phyloP scores from a whole-genome alignment of 176 grass and related monocot species.

The Poa pratensis region DNA sequence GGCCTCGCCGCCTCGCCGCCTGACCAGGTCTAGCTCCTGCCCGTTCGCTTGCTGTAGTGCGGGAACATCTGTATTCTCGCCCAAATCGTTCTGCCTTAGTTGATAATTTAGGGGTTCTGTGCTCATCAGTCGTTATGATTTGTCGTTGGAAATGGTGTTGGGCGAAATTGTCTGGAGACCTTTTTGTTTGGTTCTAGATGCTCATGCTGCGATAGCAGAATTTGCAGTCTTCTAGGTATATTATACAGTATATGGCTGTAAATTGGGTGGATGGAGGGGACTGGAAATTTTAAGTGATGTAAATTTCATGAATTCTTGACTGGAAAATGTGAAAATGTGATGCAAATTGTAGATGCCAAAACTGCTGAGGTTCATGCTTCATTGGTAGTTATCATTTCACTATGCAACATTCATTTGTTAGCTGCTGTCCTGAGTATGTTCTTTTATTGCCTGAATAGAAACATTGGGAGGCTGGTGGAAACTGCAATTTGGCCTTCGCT shows the following conservation, averaged over 20 bases:
- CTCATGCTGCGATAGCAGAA: neutral
- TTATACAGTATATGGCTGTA: neutral
- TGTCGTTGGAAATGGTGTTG: neutral
- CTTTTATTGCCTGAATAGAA: slow-evolving; percentile 51
- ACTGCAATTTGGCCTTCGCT: slow-evolving; percentile 88
- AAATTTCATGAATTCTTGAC: neutral
- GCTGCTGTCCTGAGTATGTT: slow-evolving; percentile 28
- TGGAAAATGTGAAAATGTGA: neutral
- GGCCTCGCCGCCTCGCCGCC: slow-evolving; percentile 74
- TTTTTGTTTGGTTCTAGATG: slow-evolving; percentile 9
- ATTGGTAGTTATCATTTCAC: neutral
- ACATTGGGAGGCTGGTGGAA: slow-evolving; percentile 97
- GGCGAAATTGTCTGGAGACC: neutral
- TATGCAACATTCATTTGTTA: neutral
- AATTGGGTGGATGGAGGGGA: neutral
- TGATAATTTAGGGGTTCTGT: neutral
- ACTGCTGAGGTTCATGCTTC: neutral
- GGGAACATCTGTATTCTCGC: neutral
- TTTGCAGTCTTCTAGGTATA: neutral
- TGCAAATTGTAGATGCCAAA: neutral
- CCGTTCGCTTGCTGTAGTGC: neutral
- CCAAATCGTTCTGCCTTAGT: neutral
- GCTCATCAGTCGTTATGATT: neutral
- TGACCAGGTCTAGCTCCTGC: slow-evolving; percentile 61
- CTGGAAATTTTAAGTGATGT: neutral